These are phyloP conservation scores for Rhododendron simsii DNA, from an alignment of 148 eudicot species.

Conservation along the genomic window DNA sequence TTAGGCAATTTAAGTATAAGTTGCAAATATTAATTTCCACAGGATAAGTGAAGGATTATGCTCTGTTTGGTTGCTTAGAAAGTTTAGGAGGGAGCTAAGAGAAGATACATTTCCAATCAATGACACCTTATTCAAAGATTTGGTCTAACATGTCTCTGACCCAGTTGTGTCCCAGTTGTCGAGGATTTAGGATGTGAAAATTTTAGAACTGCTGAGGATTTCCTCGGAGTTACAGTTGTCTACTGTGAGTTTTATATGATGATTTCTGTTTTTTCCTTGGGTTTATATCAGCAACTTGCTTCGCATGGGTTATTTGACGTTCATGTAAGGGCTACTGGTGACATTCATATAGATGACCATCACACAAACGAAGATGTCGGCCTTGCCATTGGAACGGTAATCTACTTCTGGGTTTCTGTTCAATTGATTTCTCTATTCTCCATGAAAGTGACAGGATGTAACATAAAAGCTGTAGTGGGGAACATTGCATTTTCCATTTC, in stretches of 20 bases:
- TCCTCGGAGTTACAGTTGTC: not conserved
- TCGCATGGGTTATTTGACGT: conserved; percentile 95
- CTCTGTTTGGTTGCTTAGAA: not conserved
- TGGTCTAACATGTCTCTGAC: not conserved
- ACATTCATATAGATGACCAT: conserved; percentile 96
- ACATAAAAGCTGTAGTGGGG: not conserved
- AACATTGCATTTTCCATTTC: not conserved
- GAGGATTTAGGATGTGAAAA: not conserved
- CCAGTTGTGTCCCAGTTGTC: not conserved
- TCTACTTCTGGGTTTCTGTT: not conserved
- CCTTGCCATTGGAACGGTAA: conserved; percentile 92
- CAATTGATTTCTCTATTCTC: not conserved
- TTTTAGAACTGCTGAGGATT: not conserved
- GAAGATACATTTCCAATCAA: not conserved
- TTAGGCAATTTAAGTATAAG: not conserved
- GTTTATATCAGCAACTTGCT: conserved; percentile 73
- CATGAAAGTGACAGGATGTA: not conserved
- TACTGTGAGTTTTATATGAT: not conserved
- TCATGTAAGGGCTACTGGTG: conserved; percentile 93
- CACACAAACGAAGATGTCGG: conserved; percentile 99
- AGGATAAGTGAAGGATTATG: not conserved
- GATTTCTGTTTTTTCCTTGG: not conserved
- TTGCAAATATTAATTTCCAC: not conserved
- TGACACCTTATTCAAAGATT: not conserved
- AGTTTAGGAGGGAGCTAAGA: not conserved